Conservation (phyloP, 306 rosid genomes). For the Macrotyloma uniflorum region DNA sequence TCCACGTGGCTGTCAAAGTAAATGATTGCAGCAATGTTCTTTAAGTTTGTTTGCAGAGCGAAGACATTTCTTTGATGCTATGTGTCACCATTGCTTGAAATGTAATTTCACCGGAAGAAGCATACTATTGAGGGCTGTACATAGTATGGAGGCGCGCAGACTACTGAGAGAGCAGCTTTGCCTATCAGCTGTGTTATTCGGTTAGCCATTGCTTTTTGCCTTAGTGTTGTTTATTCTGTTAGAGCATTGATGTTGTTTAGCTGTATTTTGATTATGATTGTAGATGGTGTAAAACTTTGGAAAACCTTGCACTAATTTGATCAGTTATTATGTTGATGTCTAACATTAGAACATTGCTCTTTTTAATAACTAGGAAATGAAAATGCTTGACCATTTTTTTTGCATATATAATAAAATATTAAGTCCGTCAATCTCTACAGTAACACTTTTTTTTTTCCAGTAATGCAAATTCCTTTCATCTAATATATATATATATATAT, state of each 20-base stretch:
- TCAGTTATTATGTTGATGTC: neutral
- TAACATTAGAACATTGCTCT: neutral
- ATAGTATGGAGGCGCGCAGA: neutral
- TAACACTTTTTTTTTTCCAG: no score
- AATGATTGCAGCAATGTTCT: conserved; percentile 4
- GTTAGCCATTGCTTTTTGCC: neutral
- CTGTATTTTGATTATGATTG: neutral
- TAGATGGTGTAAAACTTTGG: neutral
- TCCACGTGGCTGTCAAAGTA: conserved; percentile 61
- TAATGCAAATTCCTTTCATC: no score
- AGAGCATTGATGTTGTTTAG: neutral
- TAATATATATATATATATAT: no score
- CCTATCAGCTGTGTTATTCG: neutral
- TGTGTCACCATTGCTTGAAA: conserved; percentile 4
- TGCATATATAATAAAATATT: neutral
- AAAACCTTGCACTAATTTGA: neutral
- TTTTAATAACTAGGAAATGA: neutral
- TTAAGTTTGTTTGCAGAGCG: neutral
- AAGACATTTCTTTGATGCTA: conserved; percentile 9
- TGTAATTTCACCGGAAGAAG: conserved; percentile 17
- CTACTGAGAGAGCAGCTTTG: conserved; percentile 7
- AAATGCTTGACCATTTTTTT: neutral
- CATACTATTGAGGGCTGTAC: neutral
- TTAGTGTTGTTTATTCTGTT: neutral
- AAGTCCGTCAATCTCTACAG: no score